Evolutionary conservation across 1,139 yeast species (phyloP), one percentile per base, ranked within the genome.

Genomic region (Petasospora fabianii): DNA sequence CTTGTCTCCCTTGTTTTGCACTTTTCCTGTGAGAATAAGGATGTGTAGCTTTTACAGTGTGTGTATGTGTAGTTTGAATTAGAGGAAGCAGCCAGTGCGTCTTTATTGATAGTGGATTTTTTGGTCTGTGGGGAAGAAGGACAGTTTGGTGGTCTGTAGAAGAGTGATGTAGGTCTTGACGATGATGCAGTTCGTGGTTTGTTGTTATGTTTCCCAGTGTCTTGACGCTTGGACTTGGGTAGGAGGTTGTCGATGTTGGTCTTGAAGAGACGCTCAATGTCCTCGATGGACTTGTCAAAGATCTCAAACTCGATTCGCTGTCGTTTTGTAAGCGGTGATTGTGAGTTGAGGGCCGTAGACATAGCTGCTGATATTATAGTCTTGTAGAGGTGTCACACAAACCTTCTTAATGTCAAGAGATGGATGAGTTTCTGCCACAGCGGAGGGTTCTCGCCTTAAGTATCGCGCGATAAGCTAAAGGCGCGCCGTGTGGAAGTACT

Each of bases 221-320:
- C 27, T 11, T 14, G 22, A 10, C 14, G 13, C 27, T 24, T 24
- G 16, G 31, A 14, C 5, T 5, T 22, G 6, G 26, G 10, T 13
- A 22, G 13, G 2, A 28, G 36, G 18, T 19, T 20, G 13, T 13
- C 22, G 16, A 41, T 27, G 17, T 42, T 41, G 16, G 36, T 27
- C 10, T 37, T 48, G 43, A 61, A 62, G 58, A 62, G 55, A 31
- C 49, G 49, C 33, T 62, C 64, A 24, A 62, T 60, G 38, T 61
- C 66, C 37, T 54, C 51, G 39, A 62, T 58, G 21, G 63, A 54
- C 35, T 58, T 60, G 40, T 60, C 37, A 16, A 40, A 40, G 36
- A 36, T 36, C 41, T 41, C 38, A 11, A 27, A 20, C 38, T 41
- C 44, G 12, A 30, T 17, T n/a, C 38, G 38, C 24, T 36, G 44